Evolutionary conservation across 768 basidiomycete species (phyloP).

Genomic region (Boletus tylopilopsis): DNA sequence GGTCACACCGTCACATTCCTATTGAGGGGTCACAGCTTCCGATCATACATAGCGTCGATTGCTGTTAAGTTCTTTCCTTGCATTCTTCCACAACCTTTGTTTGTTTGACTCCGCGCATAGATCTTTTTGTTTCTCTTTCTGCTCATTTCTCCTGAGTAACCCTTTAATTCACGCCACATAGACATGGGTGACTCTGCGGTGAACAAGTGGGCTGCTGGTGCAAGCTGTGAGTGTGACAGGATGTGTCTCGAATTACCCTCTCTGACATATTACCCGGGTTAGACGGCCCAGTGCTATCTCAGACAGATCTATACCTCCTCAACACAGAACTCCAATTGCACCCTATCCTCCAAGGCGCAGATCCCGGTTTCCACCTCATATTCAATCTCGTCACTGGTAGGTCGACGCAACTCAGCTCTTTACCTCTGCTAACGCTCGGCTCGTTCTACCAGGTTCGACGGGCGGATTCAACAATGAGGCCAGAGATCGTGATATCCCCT

Average conservation of each 20-base stretch:
- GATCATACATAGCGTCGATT: slow-evolving; percentile 8
- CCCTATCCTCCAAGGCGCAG: slow-evolving; percentile 60
- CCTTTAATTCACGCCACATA: not conserved
- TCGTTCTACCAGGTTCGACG: slow-evolving; percentile 44
- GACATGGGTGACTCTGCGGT: slow-evolving; percentile 29
- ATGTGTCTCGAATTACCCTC: not conserved
- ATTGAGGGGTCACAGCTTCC: no score
- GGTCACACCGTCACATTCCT: slow-evolving; percentile 26
- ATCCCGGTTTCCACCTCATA: slow-evolving; percentile 53
- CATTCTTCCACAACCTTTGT: not conserved
- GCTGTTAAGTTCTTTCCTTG: not conserved
- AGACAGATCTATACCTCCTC: slow-evolving; percentile 80
- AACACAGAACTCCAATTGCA: slow-evolving; percentile 65
- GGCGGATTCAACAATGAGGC: slow-evolving; percentile 59
- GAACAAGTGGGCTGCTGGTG: slow-evolving; percentile 34
- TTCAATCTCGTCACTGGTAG: slow-evolving; percentile 70
- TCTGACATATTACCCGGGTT: not conserved
- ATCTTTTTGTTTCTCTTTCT: not conserved
- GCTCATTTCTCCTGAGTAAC: not conserved
- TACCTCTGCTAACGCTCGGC: not conserved
- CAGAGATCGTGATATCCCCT: slow-evolving; percentile 56
- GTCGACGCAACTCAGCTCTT: not conserved
- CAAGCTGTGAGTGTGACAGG: slow-evolving; percentile 30
- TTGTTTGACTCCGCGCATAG: not conserved
- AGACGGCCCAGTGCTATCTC: slow-evolving; percentile 79